Evolutionary conservation across 495 filamentous ascomycete genomes (phyloP).

Genomic region (Tuber borchii): DNA sequence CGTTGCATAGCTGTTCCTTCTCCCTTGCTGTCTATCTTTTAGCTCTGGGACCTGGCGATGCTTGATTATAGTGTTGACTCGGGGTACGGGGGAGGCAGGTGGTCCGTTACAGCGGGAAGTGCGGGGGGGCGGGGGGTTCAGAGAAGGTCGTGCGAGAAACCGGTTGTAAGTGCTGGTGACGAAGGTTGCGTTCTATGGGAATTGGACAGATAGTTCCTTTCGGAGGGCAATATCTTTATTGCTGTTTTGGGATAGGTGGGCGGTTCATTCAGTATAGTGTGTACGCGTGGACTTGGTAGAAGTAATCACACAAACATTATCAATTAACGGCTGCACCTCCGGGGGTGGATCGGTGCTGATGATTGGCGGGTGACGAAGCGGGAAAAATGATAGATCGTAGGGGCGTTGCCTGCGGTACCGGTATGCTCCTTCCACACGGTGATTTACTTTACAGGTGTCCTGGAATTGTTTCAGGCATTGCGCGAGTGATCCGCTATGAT

Average conservation of each 20-base stretch:
- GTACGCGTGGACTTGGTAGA: not conserved
- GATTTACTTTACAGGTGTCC: not conserved
- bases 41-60: not conserved
- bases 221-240: not conserved
- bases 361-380: not conserved
- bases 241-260: not conserved
- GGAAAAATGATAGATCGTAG: not conserved
- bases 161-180: not conserved
- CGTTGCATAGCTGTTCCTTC: constrained; percentile 22
- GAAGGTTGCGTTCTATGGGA: not conserved
- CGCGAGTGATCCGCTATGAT: not conserved
- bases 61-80: not conserved
- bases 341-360: not conserved
- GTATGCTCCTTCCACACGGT: not conserved
- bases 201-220: constrained; percentile 3
- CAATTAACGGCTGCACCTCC: not conserved
- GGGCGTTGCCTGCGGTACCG: not conserved
- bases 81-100: not conserved
- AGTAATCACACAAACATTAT: not conserved
- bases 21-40: not conserved
- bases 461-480: not conserved
- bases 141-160: not conserved
- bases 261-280: not conserved
- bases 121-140: not conserved
- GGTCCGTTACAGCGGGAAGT: not conserved